Base-by-base conservation (phyloP, 202 grass and related monocot species). In the Setaria viridis region DNA sequence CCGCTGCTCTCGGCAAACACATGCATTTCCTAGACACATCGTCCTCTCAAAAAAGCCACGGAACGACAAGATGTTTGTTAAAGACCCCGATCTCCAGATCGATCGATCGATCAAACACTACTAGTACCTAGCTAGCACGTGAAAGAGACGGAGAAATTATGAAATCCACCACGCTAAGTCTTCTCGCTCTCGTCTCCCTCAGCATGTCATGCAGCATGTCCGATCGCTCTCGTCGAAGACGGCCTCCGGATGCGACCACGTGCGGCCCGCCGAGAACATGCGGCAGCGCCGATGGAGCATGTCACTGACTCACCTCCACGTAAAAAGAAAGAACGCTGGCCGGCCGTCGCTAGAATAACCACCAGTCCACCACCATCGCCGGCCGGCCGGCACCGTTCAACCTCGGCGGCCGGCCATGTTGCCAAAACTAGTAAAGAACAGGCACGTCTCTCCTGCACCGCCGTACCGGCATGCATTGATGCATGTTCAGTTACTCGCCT, bases 221-320 rank as follows among this genome's bases (percentile, higher is more conserved):
- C 2, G n/a, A 16, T 11, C 39, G 32, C 13, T 20, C 85, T 81
- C 51, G 3, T 67, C 76, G 70, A 10, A 56, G 17, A 25, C 80
- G 8, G 5, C n/a, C 0, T 7, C 54, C 1, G 39, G 9, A 30
- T 20, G 67, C 32, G 7, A 70, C 67, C 84, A 91, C 80, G 76
- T 84, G 89, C 65, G 32, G 7, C 51, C 80, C 72, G 32, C 72
- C 79, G 74, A 51, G 56, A 57, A 58, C 55, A 55, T 55, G 48
- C 49, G 37, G 58, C 7, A 30, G 6, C 20, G 34, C 7, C 13
- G 72, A 56, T 39, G 64, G 17, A 34, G 51, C 60, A 75, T 37
- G 71, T 16, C 37, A 17, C 49, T 90, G 84, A 80, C 74, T 87
- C 88, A 83, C 35, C 51, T 46, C 74, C 88, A 90, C 88, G 68